Conservation (phyloP, 805 yeast genomes). For the Yarrowia divulgata region DNA sequence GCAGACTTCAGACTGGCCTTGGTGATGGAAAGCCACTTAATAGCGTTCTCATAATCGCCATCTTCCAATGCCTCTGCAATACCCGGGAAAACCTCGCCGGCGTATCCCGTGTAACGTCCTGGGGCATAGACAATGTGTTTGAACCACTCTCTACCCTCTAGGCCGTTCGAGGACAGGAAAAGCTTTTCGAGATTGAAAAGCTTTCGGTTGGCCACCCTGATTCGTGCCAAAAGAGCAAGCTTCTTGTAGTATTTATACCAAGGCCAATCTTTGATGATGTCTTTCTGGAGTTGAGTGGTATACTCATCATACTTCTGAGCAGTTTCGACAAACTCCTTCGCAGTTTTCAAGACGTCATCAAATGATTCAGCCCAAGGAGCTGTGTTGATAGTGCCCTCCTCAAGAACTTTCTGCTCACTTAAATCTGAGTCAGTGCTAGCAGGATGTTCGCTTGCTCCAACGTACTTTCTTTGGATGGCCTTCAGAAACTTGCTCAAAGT, state of each 20-base stretch:
- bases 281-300: conserved; percentile 57
- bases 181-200: conserved; percentile 56
- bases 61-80: conserved; percentile 63
- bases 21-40: conserved; percentile 53
- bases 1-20: conserved; percentile 26
- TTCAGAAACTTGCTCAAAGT: conserved; percentile 53
- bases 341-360: conserved; percentile 8
- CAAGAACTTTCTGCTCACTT: not conserved
- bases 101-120: conserved; percentile 66
- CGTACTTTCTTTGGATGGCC: conserved; percentile 52
- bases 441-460: conserved; percentile 45
- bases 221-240: conserved; percentile 43
- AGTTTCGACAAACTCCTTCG: conserved; percentile 45
- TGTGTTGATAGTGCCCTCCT: not conserved
- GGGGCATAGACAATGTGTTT: conserved; percentile 67
- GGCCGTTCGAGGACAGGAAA: conserved; percentile 58
- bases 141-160: conserved; percentile 62
- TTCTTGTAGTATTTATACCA: conserved; percentile 62
- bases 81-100: conserved; percentile 66
- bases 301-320: conserved; percentile 59
- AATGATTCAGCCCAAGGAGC: conserved; percentile 19
- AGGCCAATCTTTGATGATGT: conserved; percentile 71
- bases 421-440: conserved; percentile 4
- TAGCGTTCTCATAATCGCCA: conserved; percentile 51
- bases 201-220: conserved; percentile 52